Conservation (phyloP, 176 grass and related monocot species). For the Carex cristatella region DNA sequence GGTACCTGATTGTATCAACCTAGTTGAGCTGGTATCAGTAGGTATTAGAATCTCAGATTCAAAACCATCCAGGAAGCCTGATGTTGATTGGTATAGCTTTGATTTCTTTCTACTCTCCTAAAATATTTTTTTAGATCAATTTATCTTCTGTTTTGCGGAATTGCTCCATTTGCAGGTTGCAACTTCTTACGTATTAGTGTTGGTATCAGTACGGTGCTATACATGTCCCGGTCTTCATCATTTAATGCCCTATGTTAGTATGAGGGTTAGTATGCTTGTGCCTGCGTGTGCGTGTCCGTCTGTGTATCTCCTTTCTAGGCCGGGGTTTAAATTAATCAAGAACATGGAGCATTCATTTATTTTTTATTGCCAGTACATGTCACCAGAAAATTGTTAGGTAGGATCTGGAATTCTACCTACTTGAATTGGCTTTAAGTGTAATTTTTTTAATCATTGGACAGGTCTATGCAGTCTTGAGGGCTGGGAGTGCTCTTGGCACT, state of each 20-base stretch:
- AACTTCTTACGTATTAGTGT: not conserved
- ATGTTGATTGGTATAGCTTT: not conserved
- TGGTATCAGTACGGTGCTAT: not conserved
- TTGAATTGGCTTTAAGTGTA: not conserved
- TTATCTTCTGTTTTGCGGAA: not conserved
- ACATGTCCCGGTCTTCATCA: not conserved
- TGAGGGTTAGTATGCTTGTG: not conserved
- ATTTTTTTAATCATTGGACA: not conserved
- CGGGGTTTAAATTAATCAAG: not conserved
- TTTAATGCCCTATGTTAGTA: not conserved
- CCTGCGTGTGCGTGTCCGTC: too few species aligned
- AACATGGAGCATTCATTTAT: not conserved
- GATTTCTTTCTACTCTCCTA: not conserved
- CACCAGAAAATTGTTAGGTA: not conserved
- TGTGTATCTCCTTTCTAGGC: not conserved
- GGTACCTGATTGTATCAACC: not conserved
- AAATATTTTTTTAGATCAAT: not conserved
- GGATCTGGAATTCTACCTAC: not conserved
- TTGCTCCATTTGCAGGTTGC: not conserved
- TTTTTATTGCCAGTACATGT: not conserved
- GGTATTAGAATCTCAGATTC: not conserved
- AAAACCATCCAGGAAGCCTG: not conserved
- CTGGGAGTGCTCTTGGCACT: slow-evolving; percentile 21
- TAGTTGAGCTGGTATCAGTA: not conserved
- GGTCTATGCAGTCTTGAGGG: slow-evolving; percentile 37